phyloP scores from a whole-genome alignment of 108 stramenopile genomes.

The Cylindrotheca closterium region DNA sequence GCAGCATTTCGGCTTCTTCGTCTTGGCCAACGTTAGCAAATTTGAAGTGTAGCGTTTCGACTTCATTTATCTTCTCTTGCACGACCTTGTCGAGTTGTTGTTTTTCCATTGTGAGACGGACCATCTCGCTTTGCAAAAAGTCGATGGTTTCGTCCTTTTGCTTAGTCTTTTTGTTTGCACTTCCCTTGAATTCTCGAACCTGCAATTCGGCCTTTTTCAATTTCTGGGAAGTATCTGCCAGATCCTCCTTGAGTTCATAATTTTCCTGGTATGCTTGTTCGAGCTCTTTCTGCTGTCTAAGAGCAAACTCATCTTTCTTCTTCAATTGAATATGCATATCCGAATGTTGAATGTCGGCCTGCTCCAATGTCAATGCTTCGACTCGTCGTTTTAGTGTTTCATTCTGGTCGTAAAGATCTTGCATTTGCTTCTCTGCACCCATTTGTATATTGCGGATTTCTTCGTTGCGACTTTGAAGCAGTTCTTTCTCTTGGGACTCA shows the following conservation, averaged over 20 bases:
- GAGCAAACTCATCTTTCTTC: slow-evolving; percentile 1
- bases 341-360: slow-evolving; percentile 3
- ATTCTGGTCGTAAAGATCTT: neutral
- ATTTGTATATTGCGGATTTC: slow-evolving; percentile 2
- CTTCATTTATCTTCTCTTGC: slow-evolving; percentile 5
- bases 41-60: slow-evolving; percentile 11
- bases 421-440: neutral
- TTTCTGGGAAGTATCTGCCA: slow-evolving; percentile 13
- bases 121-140: slow-evolving; percentile 43
- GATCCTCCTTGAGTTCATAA: slow-evolving; percentile 3
- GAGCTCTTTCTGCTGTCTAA: neutral
- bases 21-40: slow-evolving; percentile 4
- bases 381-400: slow-evolving; percentile 8
- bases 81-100: slow-evolving; percentile 16
- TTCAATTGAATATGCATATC: neutral
- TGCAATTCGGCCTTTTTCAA: slow-evolving; percentile 9
- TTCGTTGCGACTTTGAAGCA: slow-evolving; percentile 1
- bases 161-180: slow-evolving; percentile 22
- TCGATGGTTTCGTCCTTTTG: slow-evolving; percentile 35
- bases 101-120: slow-evolving; percentile 34
- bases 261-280: slow-evolving; percentile 17
- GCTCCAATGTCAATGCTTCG: slow-evolving; percentile 1
- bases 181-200: slow-evolving; percentile 10
- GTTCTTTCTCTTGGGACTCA: neutral
- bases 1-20: slow-evolving; percentile 20